These are phyloP conservation scores for Colletotrichum sp. DNA, from an alignment of 2,329 filamentous ascomycete genomes.

Conservation along the genomic window DNA sequence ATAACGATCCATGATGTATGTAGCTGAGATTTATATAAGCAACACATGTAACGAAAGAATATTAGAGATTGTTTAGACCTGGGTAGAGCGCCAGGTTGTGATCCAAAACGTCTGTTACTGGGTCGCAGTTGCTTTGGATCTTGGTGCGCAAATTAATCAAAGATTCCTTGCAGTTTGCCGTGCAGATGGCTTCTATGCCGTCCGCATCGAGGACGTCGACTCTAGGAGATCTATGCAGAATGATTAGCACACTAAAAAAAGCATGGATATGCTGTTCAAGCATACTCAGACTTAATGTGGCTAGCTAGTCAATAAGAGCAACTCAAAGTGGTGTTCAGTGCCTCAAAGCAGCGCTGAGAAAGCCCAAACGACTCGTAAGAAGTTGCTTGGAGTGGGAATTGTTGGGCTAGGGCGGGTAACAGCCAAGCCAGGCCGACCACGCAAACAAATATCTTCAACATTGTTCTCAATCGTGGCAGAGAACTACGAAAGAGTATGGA, in stretches of 20 bases:
- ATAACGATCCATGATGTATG: too few relatives aligned
- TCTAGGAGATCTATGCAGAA: neutral
- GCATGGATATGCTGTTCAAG: neutral
- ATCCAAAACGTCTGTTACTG: too few relatives aligned
- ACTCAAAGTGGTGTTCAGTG: neutral
- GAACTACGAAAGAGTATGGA: too few relatives aligned
- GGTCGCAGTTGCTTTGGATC: too few relatives aligned
- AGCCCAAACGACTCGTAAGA: neutral
- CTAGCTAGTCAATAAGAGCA: neutral
- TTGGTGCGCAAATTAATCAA: too few relatives aligned
- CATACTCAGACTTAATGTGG: neutral
- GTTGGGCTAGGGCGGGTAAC: neutral
- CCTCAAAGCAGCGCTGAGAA: neutral
- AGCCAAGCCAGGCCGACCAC: neutral
- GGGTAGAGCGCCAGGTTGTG: too few relatives aligned
- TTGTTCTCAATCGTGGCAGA: neutral
- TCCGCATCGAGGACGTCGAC: neutral
- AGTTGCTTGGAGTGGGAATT: neutral
- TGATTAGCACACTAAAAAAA: neutral
- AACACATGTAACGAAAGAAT: too few relatives aligned
- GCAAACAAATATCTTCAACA: neutral
- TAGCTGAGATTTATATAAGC: too few relatives aligned
- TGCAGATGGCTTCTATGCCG: neutral
- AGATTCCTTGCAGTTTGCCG: neutral
- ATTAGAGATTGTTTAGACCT: too few relatives aligned